Evolutionary conservation across 371 early-diverging fungal genomes (phyloP), one percentile per base, ranked within the genome.

Genomic region (Rhizomucor pusillus): DNA sequence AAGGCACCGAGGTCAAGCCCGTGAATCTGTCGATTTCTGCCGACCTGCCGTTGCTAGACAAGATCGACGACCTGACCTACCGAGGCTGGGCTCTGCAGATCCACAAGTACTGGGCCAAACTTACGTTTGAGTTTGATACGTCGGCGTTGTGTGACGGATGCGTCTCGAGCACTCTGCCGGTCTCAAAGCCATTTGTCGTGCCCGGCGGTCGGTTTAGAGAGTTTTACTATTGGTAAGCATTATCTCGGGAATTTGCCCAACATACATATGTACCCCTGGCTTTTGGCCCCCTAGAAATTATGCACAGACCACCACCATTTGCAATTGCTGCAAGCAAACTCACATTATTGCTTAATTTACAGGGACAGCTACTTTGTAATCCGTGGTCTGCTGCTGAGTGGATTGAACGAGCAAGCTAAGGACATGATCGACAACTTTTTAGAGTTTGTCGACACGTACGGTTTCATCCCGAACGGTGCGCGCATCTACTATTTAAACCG

Each of bases 191-290:
- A 4, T 94, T 94, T 68, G 84, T 95, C 0, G 87, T 94, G 7
- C 95, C 97, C 6, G 97, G 97, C 4, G 95, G 94, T 2, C 67
- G 95, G 46, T 97, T 97, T 60, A 67, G 89, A 52, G 95, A 97
- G 77, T 76, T 86, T 25, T 94, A 95, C 67, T 93, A 96, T 63
- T 95, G 94, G 95, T 75, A 69, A 43, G 53, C 6, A 14, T 46
- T n/a, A n/a, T n/a, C n/a, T n/a, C n/a, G n/a, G n/a, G n/a, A n/a
- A n/a, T n/a, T n/a, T n/a, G n/a, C n/a, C n/a, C n/a, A n/a, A n/a
- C n/a, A n/a, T n/a, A n/a, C n/a, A n/a, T n/a, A n/a, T n/a, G n/a
- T n/a, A n/a, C n/a, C n/a, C n/a, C n/a, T n/a, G n/a, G n/a, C n/a
- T n/a, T n/a, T n/a, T n/a, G n/a, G n/a, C n/a, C n/a, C n/a, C n/a